Conservation (phyloP, 441 rosid species). For the Mallotus repandus region DNA sequence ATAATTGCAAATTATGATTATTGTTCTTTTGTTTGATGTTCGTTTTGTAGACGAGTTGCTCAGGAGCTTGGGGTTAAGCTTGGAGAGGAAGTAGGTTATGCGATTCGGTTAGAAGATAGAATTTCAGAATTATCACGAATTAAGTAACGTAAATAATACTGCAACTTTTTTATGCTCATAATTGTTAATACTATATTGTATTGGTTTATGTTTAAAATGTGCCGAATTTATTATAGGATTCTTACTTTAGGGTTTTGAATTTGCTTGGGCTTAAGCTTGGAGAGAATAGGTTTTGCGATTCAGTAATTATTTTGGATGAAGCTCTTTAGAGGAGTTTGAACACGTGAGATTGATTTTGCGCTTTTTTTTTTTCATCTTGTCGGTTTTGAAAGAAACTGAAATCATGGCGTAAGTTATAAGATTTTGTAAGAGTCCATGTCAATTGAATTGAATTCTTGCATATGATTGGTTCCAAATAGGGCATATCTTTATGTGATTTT, state of each 20-base stretch:
- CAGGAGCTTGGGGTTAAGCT: constrained; percentile 88
- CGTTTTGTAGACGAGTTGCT: constrained; percentile 63
- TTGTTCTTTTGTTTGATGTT: not conserved
- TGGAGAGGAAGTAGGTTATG: constrained; percentile 97
- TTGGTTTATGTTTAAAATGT: constrained; percentile 9
- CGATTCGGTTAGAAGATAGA: constrained; percentile 93
- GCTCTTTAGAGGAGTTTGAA: constrained; percentile 99
- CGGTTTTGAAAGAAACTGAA: no score
- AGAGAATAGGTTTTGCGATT: constrained; percentile 13
- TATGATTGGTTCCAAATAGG: not conserved
- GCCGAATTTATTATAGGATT: constrained; percentile 18
- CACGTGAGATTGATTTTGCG: constrained; percentile 48
- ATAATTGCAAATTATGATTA: not conserved
- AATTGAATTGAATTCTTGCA: no score
- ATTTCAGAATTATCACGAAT: constrained; percentile 73
- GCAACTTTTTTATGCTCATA: not conserved
- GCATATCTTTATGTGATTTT: not conserved
- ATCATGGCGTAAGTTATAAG: no score
- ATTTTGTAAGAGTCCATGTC: no score
- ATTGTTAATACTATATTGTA: constrained; percentile 10
- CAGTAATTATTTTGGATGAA: constrained; percentile 94
- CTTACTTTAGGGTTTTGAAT: constrained; percentile 25
- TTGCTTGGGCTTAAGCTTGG: not conserved
- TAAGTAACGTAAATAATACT: constrained; percentile 46
- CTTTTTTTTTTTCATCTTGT: no score